Evolutionary conservation across 371 early-diverging fungal genomes (phyloP).

Genomic region (Coemansia linderi): DNA sequence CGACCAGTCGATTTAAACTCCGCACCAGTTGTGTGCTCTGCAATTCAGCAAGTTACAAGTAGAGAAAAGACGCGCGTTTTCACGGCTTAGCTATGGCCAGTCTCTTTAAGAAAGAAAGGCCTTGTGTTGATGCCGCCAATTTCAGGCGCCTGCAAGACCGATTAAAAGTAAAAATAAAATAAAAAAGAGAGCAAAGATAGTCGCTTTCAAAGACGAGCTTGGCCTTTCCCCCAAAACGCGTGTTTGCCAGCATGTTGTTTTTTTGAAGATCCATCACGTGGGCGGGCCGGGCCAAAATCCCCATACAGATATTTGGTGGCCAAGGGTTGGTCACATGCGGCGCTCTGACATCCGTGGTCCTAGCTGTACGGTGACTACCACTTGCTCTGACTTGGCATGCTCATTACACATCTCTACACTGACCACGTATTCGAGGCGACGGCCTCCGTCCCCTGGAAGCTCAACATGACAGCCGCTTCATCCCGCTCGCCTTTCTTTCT

Average conservation of each 20-base stretch:
- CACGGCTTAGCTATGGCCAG: neutral
- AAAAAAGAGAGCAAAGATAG: neutral
- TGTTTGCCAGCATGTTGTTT: too few relatives aligned
- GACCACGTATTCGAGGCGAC: constrained; percentile 17
- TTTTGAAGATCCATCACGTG: too few relatives aligned
- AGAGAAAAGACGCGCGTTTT: neutral
- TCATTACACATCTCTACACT: constrained; percentile 21
- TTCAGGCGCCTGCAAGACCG: neutral
- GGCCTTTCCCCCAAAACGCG: too few relatives aligned
- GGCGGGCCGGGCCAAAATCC: too few relatives aligned
- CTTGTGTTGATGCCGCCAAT: neutral
- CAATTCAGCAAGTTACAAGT: neutral
- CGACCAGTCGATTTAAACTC: constrained; percentile 15
- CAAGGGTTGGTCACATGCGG: too few relatives aligned
- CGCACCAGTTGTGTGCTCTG: neutral
- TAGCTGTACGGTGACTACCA: too few relatives aligned
- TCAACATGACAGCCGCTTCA: constrained; percentile 40
- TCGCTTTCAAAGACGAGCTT: neutral
- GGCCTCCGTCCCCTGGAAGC: constrained; percentile 22
- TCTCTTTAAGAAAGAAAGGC: neutral
- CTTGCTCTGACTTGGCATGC: constrained; percentile 12
- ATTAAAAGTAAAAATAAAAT: neutral
- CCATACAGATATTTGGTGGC: too few relatives aligned
- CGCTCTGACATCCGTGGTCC: too few relatives aligned
- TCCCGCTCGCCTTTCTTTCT: constrained; percentile 22